These are phyloP conservation scores for Asterophora parasitica DNA, from an alignment of 768 basidiomycete genomes.

Conservation along the genomic window DNA sequence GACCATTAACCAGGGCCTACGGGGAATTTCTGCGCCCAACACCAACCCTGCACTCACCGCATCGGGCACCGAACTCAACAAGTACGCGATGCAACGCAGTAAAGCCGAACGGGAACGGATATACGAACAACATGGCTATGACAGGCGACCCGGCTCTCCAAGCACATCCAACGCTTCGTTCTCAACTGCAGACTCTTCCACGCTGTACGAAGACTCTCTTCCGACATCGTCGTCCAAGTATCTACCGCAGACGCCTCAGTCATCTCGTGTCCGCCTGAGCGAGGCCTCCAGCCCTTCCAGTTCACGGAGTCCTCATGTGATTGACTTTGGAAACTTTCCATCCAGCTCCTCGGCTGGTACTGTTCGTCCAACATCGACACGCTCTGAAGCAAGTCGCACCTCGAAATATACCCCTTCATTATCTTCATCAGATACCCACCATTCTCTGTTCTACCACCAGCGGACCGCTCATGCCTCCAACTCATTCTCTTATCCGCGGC, in stretches of 20 bases:
- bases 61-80: conserved; percentile 69
- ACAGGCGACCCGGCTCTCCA: conserved; percentile 46
- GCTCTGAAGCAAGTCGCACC: conserved; percentile 51
- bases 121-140: conserved; percentile 35
- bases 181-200: conserved; percentile 55
- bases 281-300: conserved; percentile 53
- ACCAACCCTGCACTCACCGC: conserved; percentile 77
- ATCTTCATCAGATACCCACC: conserved; percentile 41
- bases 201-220: conserved; percentile 49
- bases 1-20: conserved; percentile 51
- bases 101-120: conserved; percentile 52
- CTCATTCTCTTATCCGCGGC: conserved; percentile 73
- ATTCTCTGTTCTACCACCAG: conserved; percentile 46
- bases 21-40: conserved; percentile 76
- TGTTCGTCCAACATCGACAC: conserved; percentile 47
- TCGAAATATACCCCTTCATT: conserved; percentile 65
- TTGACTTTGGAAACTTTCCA: conserved; percentile 50
- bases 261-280: conserved; percentile 43
- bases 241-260: conserved; percentile 31
- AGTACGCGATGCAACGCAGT: conserved; percentile 45
- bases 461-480: conserved; percentile 48
- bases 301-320: conserved; percentile 41
- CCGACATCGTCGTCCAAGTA: conserved; percentile 27
- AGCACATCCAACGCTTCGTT: conserved; percentile 31
- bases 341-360: conserved; percentile 17